Percentiles rank a stretch among this genome's conserved stretches.
Conservation (phyloP, 768 basidiomycete genomes). For the Trichaptum fuscoviolaceum region DNA sequence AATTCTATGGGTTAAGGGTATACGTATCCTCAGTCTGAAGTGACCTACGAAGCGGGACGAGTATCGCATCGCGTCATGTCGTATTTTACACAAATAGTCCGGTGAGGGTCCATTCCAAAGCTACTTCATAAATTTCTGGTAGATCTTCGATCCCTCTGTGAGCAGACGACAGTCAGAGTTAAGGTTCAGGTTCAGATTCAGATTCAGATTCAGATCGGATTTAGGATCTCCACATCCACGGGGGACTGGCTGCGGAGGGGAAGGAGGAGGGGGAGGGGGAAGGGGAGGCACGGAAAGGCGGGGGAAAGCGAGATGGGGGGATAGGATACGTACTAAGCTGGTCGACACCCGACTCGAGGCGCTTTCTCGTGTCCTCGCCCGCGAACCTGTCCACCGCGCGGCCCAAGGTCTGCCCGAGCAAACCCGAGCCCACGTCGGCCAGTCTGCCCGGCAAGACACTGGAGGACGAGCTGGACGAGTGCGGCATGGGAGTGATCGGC, state of each 20-base stretch:
- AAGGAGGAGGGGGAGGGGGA: background rate
- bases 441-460: conserved; percentile 19
- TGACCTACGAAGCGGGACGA: background rate
- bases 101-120: too few species aligned
- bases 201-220: too few species aligned
- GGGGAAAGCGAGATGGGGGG: conserved; percentile 3
- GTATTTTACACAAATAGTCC: background rate
- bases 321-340: conserved; percentile 21
- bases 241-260: background rate
- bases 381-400: conserved; percentile 52
- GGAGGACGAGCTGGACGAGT: conserved; percentile 14
- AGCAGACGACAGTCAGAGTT: conserved; percentile 12
- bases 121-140: conserved; percentile 40
- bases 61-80: background rate
- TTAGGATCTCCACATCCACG: conserved; percentile 12
- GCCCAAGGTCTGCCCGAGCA: conserved; percentile 32
- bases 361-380: conserved; percentile 43
- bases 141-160: conserved; percentile 39
- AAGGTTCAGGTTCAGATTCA: too few species aligned
- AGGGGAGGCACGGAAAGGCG: background rate
- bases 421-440: background rate
- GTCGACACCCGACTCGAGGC: conserved; percentile 43
- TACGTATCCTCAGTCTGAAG: background rate
- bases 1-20: background rate
- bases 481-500: conserved; percentile 23